Percentiles rank a stretch among this genome's conserved stretches.
Evolutionary conservation across 192 early-diverging fungal genomes (phyloP).

Genomic region (Neocallimastix lanati): DNA sequence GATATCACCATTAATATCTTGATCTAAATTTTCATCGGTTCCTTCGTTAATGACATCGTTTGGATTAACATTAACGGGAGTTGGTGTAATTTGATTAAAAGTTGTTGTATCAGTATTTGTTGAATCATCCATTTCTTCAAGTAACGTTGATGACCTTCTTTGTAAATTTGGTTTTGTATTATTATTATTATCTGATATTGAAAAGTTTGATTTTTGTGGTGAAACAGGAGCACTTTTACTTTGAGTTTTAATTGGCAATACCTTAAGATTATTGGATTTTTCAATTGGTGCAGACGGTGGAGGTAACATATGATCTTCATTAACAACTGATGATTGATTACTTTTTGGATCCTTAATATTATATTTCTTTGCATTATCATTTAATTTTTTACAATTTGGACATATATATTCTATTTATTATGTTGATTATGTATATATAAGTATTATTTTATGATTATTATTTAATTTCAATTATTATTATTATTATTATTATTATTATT

Average conservation of each 20-base stretch:
- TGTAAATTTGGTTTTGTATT: background rate
- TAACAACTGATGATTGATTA: background rate
- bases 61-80: background rate
- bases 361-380: background rate
- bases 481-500: no score
- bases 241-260: background rate
- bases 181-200: background rate
- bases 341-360: background rate
- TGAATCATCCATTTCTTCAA: background rate
- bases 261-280: background rate
- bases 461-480: no score
- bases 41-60: background rate
- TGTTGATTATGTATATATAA: no score
- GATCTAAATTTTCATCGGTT: background rate
- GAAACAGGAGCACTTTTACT: background rate
- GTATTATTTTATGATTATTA: no score
- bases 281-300: background rate
- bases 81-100: background rate
- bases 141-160: background rate
- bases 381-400: background rate
- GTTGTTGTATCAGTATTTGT: background rate
- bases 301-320: background rate
- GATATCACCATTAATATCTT: background rate
- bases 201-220: background rate
- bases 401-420: background rate